Evolutionary conservation across 257 asterid genomes (phyloP).

Genomic region (Solanum sejunctum): DNA sequence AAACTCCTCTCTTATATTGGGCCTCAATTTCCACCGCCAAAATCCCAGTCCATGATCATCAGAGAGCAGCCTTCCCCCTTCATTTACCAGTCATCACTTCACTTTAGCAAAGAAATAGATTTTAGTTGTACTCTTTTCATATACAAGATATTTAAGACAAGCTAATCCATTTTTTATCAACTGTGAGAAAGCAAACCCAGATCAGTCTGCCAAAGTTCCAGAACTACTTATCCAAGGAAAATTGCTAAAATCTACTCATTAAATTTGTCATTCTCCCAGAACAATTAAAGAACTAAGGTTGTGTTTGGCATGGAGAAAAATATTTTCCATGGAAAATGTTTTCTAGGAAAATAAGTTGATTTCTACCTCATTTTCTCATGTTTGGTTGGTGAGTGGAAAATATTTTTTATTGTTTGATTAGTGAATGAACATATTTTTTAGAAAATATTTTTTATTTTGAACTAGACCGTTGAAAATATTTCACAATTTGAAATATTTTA

Average conservation of each 20-base stretch:
- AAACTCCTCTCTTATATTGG: background rate
- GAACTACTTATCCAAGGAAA: background rate
- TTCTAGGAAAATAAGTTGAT: too few relatives aligned
- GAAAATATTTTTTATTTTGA: too few relatives aligned
- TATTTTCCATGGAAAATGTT: too few relatives aligned
- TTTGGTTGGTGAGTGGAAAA: too few relatives aligned
- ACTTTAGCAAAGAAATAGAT: background rate
- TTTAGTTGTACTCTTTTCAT: background rate
- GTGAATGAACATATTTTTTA: too few relatives aligned
- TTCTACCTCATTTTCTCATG: too few relatives aligned
- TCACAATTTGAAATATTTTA: too few relatives aligned
- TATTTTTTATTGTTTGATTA: too few relatives aligned
- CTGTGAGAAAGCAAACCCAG: background rate
- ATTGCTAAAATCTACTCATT: background rate
- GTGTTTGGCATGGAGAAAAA: too few relatives aligned
- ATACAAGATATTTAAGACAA: background rate
- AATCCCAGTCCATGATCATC: background rate
- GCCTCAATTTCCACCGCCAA: background rate
- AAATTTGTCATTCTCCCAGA: background rate
- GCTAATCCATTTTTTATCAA: background rate
- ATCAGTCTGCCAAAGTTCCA: background rate
- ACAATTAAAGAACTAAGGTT: background rate
- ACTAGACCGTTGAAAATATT: too few relatives aligned
- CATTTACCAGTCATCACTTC: background rate
- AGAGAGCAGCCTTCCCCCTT: background rate